Evolutionary conservation across 192 early-diverging fungal species (phyloP), one percentile per base, ranked within the genome.

Genomic region (Coemansia biformis): DNA sequence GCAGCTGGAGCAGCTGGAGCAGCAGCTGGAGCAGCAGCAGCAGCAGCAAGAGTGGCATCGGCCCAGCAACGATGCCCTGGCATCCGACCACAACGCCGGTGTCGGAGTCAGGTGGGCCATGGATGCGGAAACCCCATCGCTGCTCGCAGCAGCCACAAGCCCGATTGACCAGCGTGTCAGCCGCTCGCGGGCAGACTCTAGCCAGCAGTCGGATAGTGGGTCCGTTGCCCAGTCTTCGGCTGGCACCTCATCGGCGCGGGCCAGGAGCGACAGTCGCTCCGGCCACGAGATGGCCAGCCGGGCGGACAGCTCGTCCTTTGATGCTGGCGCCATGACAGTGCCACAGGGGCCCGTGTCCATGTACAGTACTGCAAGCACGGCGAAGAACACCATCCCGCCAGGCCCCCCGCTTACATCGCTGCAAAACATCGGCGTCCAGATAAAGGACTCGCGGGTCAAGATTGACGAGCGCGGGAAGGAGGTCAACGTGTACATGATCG

Each of bases 381-480:
- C 38, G 8, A 35, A 39, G 36, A 24, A 36, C 5, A 23, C 31
- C 18, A 23, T 31, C 18, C 48, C 54, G 3, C 19, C 38, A 2
- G 47, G 48, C 23, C 52, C 60, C 10, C 61, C 61, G 31, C 73
- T 78, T 43, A 55, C 55, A 30, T 76, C 71, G 10, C 56, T 62
- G 38, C 66, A 75, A 29, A 67, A 65, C 36, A 56, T 81, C 22
- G 51, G 60, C 38, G 51, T 85, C 15, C 52, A 67, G 44, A 78
- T 86, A 26, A 71, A 63, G 35, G 77, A 75, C 38, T 80, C 81
- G 6, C 51, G 68, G 6, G 55, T 92, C 49, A 84, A 77, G 60
- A 71, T 81, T 6, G 88, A 88, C 62, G 85, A 90, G 38, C 86
- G 83, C 33, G 86, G 86, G 24, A 85, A 84, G 36, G 88, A 90